Evolutionary conservation across 768 basidiomycete species (phyloP).

Genomic region (Phylloporus sp.): DNA sequence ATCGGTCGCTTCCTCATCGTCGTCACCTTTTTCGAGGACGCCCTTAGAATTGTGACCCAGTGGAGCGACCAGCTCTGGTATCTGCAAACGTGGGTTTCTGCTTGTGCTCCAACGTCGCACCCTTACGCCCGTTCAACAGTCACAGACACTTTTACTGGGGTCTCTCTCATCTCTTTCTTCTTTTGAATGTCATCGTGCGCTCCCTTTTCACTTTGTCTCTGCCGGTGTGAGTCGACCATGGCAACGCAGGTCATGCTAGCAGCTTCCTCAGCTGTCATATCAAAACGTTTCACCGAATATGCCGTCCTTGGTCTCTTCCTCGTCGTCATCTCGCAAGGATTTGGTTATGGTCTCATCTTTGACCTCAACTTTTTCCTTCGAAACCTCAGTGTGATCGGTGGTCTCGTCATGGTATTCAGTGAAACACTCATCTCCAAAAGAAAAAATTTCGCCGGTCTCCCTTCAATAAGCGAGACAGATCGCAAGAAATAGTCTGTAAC

Average conservation of each 20-base stretch:
- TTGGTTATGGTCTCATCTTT: conserved; percentile 99
- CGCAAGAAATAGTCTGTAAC: conserved; percentile 91
- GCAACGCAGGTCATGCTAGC: conserved; percentile 74
- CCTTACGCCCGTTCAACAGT: conserved; percentile 40
- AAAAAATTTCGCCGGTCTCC: conserved; percentile 86
- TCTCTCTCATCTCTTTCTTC: conserved; percentile 87
- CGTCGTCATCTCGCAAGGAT: conserved; percentile 93
- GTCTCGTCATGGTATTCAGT: conserved; percentile 98
- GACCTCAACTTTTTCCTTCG: conserved; percentile 99
- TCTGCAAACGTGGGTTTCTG: conserved; percentile 74
- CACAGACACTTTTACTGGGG: conserved; percentile 97
- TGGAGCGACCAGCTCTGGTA: conserved; percentile 99
- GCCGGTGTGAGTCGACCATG: neutral
- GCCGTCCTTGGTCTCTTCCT: conserved; percentile 85
- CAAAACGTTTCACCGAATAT: conserved; percentile 82
- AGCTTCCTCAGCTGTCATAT: conserved; percentile 82
- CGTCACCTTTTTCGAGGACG: conserved; percentile 97
- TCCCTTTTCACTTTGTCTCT: neutral
- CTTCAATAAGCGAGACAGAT: conserved; percentile 88
- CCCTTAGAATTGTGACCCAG: conserved; percentile 87
- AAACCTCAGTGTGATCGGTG: conserved; percentile 96
- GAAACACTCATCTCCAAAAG: conserved; percentile 89
- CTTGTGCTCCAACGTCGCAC: neutral
- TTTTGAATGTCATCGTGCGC: conserved; percentile 88
- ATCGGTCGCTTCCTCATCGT: conserved; percentile 97